Conservation (phyloP, 2,329 filamentous ascomycete genomes). For the Arthrinium puccinioides region DNA sequence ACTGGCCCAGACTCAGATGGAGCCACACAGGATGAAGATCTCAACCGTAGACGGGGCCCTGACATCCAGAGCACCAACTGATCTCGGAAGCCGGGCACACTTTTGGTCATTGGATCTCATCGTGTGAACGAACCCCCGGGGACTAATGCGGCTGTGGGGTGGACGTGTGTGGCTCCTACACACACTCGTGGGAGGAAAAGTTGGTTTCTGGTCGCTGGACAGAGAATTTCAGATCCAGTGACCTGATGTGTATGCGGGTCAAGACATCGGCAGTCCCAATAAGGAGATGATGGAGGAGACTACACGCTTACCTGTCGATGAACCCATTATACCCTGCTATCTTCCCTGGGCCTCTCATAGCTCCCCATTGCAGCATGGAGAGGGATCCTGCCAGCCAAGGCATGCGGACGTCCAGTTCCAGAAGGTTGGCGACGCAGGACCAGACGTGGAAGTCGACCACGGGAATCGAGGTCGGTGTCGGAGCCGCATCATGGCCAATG, state of each 20-base stretch:
- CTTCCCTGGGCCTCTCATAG: slow-evolving; percentile 66
- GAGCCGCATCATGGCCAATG: slow-evolving; percentile 9
- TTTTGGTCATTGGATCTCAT: too few species aligned
- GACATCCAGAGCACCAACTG: too few species aligned
- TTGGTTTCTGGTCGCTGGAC: slow-evolving; percentile 24
- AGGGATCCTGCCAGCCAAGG: slow-evolving; percentile 78
- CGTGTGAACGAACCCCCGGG: not conserved
- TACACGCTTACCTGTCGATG: slow-evolving; percentile 76
- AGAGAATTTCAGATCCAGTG: slow-evolving; percentile 35
- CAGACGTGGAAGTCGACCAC: slow-evolving; percentile 73
- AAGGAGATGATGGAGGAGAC: slow-evolving; percentile 20
- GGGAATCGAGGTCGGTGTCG: slow-evolving; percentile 41
- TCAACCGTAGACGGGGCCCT: too few species aligned
- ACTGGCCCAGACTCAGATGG: too few species aligned
- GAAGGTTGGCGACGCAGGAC: slow-evolving; percentile 63
- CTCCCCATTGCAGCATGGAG: slow-evolving; percentile 68
- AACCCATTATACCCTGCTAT: slow-evolving; percentile 68
- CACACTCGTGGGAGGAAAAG: slow-evolving; percentile 26
- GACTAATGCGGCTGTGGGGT: not conserved
- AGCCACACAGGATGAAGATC: too few species aligned
- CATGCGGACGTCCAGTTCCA: slow-evolving; percentile 75
- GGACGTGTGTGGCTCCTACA: slow-evolving; percentile 7
- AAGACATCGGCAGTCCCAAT: slow-evolving; percentile 14
- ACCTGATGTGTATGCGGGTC: slow-evolving; percentile 37
- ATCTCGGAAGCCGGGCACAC: too few species aligned